A percentile compares a stretch with the other conserved stretches of the same genome.
Conservation (phyloP, 2,329 filamentous ascomycete genomes). For the Chalara sp. region DNA sequence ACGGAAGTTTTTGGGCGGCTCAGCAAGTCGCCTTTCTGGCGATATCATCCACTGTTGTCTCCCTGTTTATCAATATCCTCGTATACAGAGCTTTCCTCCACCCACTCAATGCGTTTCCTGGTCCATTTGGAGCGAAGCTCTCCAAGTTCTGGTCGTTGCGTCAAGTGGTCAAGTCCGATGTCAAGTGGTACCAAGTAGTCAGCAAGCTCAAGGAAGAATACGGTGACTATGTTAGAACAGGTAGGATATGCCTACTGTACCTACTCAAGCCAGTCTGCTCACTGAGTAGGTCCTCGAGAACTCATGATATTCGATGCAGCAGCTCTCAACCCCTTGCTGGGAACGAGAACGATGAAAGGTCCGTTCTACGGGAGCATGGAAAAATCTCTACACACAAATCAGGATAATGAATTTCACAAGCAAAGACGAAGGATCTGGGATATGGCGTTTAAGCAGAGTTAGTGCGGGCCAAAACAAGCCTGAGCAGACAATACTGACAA, state of each 20-base stretch:
- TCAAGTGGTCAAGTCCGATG: slow-evolving; percentile 4
- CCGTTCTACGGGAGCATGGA: slow-evolving; percentile 12
- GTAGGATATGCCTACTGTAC: background rate
- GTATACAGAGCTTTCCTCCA: slow-evolving; percentile 19
- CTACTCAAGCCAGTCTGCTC: background rate
- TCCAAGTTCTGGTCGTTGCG: slow-evolving; percentile 14
- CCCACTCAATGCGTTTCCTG: slow-evolving; percentile 14
- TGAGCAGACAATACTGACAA: background rate
- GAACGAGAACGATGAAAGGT: slow-evolving; percentile 11
- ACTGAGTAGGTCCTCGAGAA: slow-evolving; percentile 9
- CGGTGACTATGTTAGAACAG: slow-evolving; percentile 14
- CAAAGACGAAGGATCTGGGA: slow-evolving; percentile 10
- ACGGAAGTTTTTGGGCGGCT: background rate
- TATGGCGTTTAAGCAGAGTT: slow-evolving; percentile 6
- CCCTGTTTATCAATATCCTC: slow-evolving; percentile 4
- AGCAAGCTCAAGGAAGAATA: slow-evolving; percentile 9
- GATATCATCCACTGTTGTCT: background rate
- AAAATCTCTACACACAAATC: slow-evolving; percentile 7
- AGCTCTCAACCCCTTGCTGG: slow-evolving; percentile 9
- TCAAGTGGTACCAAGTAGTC: slow-evolving; percentile 11
- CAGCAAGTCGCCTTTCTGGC: background rate
- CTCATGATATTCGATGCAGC: slow-evolving; percentile 8
- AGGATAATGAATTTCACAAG: slow-evolving; percentile 11
- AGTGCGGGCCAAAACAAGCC: background rate
- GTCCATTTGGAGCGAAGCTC: slow-evolving; percentile 15